Conservation (phyloP, 2,329 filamentous ascomycete species). For the Rhynchosporium agropyri region DNA sequence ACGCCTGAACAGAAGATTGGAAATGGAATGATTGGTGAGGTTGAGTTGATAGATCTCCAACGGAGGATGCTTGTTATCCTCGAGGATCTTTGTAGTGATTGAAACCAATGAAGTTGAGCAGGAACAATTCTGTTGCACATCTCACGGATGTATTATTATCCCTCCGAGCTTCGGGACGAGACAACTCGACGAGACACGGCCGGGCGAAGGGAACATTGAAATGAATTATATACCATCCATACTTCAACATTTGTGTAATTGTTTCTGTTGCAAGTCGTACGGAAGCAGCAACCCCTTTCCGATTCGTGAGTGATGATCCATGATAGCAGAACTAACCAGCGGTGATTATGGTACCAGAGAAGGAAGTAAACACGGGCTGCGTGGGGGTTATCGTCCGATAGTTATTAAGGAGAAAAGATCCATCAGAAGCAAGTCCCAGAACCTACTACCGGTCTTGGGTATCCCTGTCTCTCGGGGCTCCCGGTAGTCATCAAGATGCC, state of each 20-base stretch:
- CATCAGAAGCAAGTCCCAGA: constrained; percentile 3
- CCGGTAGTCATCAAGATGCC: neutral
- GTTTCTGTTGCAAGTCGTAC: constrained; percentile 13
- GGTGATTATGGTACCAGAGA: neutral
- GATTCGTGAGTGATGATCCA: constrained; percentile 6
- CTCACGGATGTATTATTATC: constrained; percentile 20
- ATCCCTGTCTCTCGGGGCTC: neutral
- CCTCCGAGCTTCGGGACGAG: neutral
- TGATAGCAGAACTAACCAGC: neutral
- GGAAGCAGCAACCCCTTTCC: constrained; percentile 23
- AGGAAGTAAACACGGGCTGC: constrained; percentile 1
- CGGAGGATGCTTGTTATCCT: constrained; percentile 52
- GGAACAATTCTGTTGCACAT: constrained; percentile 29
- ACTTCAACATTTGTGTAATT: neutral
- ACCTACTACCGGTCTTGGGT: neutral
- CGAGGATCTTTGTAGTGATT: constrained; percentile 51
- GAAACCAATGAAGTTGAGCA: constrained; percentile 19
- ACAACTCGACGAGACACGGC: neutral
- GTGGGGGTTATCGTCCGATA: constrained; percentile 9
- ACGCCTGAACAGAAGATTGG: constrained; percentile 24
- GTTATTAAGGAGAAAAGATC: constrained; percentile 9
- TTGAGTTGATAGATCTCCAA: constrained; percentile 49
- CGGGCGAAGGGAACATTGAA: neutral
- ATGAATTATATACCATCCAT: constrained; percentile 3
- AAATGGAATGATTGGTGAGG: constrained; percentile 43